A percentile compares a stretch with the other conserved stretches of the same genome.
Conservation (phyloP, 2,329 filamentous ascomycete species). For the Dactylellina leptospora region DNA sequence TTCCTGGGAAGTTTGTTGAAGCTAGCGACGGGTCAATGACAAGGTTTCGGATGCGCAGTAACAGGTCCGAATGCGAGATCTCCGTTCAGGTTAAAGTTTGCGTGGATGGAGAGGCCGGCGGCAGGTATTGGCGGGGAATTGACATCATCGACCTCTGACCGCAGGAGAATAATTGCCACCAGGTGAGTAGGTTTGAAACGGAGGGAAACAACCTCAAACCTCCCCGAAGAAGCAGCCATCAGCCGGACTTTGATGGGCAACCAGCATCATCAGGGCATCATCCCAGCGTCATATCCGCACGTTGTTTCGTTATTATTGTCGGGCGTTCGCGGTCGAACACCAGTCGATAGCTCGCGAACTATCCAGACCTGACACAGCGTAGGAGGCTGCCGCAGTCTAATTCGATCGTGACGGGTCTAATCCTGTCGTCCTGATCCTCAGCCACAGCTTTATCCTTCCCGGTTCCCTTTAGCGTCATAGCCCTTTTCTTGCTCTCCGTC, state of each 20-base stretch:
- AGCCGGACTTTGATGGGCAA: background rate
- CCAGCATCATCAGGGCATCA: slow-evolving; percentile 29
- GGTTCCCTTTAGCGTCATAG: slow-evolving; percentile 12
- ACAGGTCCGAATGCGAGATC: too few species aligned
- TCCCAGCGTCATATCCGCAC: slow-evolving; percentile 29
- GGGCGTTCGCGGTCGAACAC: too few species aligned
- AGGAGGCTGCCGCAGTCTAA: too few species aligned
- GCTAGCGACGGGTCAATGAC: background rate
- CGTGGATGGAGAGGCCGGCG: too few species aligned
- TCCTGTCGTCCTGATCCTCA: background rate
- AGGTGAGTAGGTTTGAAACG: slow-evolving; percentile 11
- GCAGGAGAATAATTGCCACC: background rate
- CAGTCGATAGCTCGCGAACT: too few species aligned
- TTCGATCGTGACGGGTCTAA: too few species aligned
- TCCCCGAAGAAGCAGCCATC: slow-evolving; percentile 18
- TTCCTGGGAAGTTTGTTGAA: background rate
- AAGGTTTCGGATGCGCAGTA: background rate
- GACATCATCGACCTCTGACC: slow-evolving; percentile 4
- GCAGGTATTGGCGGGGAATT: slow-evolving; percentile 5
- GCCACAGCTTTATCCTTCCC: background rate
- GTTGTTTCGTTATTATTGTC: too few species aligned
- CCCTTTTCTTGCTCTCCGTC: slow-evolving; percentile 3
- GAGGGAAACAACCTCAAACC: slow-evolving; percentile 21
- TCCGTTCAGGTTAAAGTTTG: too few species aligned
- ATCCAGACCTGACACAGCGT: too few species aligned